A percentile compares a stretch with the other conserved stretches of the same genome.
These are phyloP conservation scores for Ogataea dorogensis DNA, from an alignment of 805 yeast genomes.

Conservation along the genomic window DNA sequence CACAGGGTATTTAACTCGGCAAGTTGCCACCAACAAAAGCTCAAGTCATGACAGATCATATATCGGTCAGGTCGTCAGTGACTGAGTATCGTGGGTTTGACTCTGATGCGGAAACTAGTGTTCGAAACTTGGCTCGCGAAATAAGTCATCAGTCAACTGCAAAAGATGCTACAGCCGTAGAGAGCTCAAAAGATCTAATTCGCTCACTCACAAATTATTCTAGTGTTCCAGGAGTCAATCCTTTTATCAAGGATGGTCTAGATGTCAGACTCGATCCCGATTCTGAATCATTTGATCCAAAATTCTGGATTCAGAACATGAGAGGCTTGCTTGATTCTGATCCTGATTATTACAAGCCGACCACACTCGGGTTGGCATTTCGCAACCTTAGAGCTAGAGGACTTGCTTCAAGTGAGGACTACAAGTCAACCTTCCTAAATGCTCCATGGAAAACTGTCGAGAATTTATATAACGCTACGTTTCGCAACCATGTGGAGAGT, in stretches of 20 bases:
- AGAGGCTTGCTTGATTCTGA: slow-evolving; percentile 47
- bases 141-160: slow-evolving; percentile 20
- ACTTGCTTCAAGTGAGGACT: slow-evolving; percentile 57
- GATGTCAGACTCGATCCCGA: slow-evolving; percentile 51
- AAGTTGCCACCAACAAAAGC: too few relatives aligned
- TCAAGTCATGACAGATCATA: too few relatives aligned
- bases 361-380: slow-evolving; percentile 55
- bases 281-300: slow-evolving; percentile 50
- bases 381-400: slow-evolving; percentile 56
- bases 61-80: too few relatives aligned
- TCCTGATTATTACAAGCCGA: slow-evolving; percentile 61
- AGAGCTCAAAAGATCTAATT: slow-evolving; percentile 31
- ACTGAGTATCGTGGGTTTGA: slow-evolving; percentile 36
- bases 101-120: slow-evolving; percentile 30
- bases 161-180: slow-evolving; percentile 6
- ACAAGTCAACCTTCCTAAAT: slow-evolving; percentile 53
- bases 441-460: slow-evolving; percentile 31
- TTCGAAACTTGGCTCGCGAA: slow-evolving; percentile 41
- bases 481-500: slow-evolving; percentile 17
- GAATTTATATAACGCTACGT: slow-evolving; percentile 12
- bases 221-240: slow-evolving; percentile 40
- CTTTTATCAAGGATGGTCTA: slow-evolving; percentile 28
- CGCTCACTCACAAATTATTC: slow-evolving; percentile 42
- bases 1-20: too few relatives aligned
- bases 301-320: slow-evolving; percentile 61